Evolutionary conservation across 2,329 filamentous ascomycete genomes (phyloP).

Genomic region (Aspergillus chevalieri): DNA sequence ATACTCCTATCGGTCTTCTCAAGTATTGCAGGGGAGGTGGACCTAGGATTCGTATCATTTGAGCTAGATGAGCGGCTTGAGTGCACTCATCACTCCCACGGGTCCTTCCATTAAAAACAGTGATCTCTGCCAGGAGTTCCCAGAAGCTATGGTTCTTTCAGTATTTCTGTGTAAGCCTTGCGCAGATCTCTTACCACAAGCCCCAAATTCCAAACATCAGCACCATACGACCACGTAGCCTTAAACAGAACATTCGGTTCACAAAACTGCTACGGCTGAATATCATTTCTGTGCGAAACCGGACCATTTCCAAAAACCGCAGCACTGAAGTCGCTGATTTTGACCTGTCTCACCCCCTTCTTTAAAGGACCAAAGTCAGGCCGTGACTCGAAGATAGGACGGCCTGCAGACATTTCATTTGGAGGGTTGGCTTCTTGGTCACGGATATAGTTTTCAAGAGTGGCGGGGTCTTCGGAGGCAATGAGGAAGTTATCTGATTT

Average conservation of each 20-base stretch:
- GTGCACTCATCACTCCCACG: constrained; percentile 12
- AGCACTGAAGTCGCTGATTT: constrained; percentile 26
- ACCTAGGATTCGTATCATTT: constrained; percentile 19
- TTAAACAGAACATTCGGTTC: constrained; percentile 28
- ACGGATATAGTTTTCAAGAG: constrained; percentile 18
- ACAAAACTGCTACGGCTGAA: constrained; percentile 34
- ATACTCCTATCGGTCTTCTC: constrained; percentile 5
- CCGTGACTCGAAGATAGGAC: constrained; percentile 18
- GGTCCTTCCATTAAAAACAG: constrained; percentile 22
- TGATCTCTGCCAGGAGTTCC: constrained; percentile 25
- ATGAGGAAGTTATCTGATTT: constrained; percentile 34
- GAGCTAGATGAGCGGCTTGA: constrained; percentile 18
- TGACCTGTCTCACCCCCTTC: constrained; percentile 14
- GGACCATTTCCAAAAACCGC: constrained; percentile 20
- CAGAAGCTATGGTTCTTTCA: constrained; percentile 19
- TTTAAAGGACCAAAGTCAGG: constrained; percentile 20
- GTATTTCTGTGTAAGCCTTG: neutral
- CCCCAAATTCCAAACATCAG: constrained; percentile 31
- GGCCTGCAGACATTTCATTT: constrained; percentile 15
- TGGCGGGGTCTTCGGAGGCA: constrained; percentile 17
- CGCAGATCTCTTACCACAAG: constrained; percentile 14
- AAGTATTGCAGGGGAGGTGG: constrained; percentile 13
- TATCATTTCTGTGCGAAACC: constrained; percentile 33
- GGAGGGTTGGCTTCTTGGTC: constrained; percentile 17
- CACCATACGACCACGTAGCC: constrained; percentile 25